A percentile compares a stretch with the other conserved stretches of the same genome.
phyloP scores from a whole-genome alignment of 176 grass and related monocot species.

The Sorghum bicolor region DNA sequence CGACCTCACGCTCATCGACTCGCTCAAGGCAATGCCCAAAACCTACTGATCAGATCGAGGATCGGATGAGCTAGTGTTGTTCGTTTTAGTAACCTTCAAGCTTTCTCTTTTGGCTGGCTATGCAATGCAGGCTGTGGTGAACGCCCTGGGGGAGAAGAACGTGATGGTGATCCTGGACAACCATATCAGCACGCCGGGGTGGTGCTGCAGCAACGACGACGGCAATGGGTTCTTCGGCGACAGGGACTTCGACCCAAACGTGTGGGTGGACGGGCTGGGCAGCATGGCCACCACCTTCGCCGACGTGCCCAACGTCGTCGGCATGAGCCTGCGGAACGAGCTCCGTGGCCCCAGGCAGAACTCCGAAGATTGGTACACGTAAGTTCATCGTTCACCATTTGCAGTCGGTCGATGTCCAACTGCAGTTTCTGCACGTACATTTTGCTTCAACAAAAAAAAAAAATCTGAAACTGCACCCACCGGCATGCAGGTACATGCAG shows the following conservation, averaged over 20 bases:
- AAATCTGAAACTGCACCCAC: neutral
- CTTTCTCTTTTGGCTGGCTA: no score
- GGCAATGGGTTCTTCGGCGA: constrained; percentile 85
- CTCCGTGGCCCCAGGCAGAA: constrained; percentile 76
- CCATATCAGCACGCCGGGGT: constrained; percentile 63
- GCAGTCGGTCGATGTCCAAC: neutral
- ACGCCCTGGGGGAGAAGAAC: constrained; percentile 44
- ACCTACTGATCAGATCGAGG: no score
- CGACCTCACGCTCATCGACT: constrained; percentile 54
- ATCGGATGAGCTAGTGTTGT: neutral
- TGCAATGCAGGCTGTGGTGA: constrained; percentile 44
- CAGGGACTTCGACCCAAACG: constrained; percentile 51
- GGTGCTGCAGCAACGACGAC: constrained; percentile 67
- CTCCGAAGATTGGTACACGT: constrained; percentile 62
- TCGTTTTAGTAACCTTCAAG: neutral
- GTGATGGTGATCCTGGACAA: constrained; percentile 89
- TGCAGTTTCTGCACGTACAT: neutral
- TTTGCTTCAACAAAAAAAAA: neutral
- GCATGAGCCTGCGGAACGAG: constrained; percentile 83
- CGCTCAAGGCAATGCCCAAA: constrained; percentile 41
- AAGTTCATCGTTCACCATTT: neutral
- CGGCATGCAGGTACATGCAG: constrained; percentile 73
- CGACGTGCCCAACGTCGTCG: constrained; percentile 51
- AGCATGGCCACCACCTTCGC: constrained; percentile 64
- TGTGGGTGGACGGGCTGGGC: constrained; percentile 54